A percentile compares a stretch with the other conserved stretches of the same genome.
Evolutionary conservation across 345 rosid species (phyloP).

Genomic region (Hibiscus mutabilis): DNA sequence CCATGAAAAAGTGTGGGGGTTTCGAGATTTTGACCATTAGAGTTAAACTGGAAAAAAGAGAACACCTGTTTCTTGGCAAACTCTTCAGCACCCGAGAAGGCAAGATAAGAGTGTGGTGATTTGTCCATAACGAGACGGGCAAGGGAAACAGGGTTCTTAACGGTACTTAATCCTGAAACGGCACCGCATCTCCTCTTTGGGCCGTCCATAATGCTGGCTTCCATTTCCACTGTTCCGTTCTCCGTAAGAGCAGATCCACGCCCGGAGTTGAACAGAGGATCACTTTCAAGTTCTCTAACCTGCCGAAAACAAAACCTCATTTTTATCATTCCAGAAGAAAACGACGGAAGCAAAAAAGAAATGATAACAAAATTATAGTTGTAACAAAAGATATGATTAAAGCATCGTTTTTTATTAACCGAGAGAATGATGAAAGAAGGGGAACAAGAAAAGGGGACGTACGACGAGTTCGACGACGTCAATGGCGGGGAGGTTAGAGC

Average conservation of each 20-base stretch:
- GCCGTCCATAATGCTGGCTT: conserved; percentile 97
- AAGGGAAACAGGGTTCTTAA: conserved; percentile 82
- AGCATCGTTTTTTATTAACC: not conserved
- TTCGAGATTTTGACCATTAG: not conserved
- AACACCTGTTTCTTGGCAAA: conserved; percentile 73
- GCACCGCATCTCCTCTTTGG: conserved; percentile 81
- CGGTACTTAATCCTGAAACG: conserved; percentile 85
- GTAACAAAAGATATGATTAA: not conserved
- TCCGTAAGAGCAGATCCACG: conserved; percentile 89
- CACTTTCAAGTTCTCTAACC: conserved; percentile 81
- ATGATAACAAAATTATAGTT: not conserved
- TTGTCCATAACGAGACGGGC: conserved; percentile 95
- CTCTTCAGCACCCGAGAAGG: conserved; percentile 88
- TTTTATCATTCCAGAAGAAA: not conserved
- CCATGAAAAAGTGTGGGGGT: not conserved
- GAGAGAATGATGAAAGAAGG: not conserved
- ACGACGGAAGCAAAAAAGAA: too few relatives aligned
- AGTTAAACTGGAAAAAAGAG: conserved; percentile 15
- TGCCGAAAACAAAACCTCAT: conserved; percentile 2
- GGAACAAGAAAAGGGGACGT: conserved; percentile 12
- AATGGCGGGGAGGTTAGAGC: conserved; percentile 65
- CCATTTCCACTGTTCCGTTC: conserved; percentile 92
- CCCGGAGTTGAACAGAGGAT: conserved; percentile 91
- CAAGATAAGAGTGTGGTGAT: conserved; percentile 94
- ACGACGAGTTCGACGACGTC: conserved; percentile 95